These are phyloP conservation scores for Chiua sp. DNA, from an alignment of 1,284 basidiomycete genomes.

Conservation along the genomic window DNA sequence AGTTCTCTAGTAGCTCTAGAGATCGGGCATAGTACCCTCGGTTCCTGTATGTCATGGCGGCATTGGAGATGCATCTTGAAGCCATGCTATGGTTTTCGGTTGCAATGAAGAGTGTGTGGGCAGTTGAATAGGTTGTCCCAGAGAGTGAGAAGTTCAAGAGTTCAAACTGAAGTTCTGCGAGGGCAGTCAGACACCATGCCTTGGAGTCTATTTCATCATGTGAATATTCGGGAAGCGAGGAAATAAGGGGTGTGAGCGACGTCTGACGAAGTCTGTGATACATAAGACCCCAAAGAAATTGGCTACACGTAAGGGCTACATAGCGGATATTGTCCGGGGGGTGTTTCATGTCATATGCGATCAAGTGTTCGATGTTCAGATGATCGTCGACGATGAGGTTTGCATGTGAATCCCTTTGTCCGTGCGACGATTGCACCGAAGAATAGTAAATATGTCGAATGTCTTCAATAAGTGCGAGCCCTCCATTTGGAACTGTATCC, in stretches of 20 bases:
- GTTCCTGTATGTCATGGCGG: neutral
- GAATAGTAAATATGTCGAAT: neutral
- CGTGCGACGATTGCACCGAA: neutral
- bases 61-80: neutral
- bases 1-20: neutral
- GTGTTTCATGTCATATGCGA: neutral
- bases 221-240: neutral
- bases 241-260: neutral
- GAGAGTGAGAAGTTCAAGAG: neutral
- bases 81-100: neutral
- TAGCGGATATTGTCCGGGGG: neutral
- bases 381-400: neutral
- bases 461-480: neutral
- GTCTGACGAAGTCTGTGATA: neutral
- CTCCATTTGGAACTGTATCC: neutral
- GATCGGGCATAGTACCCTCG: neutral
- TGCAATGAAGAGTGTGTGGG: neutral
- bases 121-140: neutral
- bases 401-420: neutral
- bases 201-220: neutral
- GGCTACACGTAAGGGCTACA: neutral
- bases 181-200: neutral
- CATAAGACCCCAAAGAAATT: neutral
- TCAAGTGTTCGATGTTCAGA: neutral
- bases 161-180: neutral